Evolutionary conservation across 2,329 filamentous ascomycete species (phyloP).

Genomic region (Thielaviopsis populi): DNA sequence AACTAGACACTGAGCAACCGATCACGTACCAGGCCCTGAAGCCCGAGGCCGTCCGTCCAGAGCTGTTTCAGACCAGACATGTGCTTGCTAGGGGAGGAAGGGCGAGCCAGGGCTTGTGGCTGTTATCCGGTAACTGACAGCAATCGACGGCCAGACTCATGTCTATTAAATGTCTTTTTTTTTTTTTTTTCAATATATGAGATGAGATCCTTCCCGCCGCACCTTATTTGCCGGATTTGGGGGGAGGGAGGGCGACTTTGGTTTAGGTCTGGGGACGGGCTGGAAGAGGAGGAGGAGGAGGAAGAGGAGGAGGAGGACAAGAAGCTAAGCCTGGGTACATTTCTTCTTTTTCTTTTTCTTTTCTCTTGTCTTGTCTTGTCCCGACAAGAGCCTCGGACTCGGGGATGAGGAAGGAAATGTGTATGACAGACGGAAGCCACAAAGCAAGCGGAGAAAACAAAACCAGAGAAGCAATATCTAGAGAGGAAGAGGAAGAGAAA

Average conservation of each 20-base stretch:
- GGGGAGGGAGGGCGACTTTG: background rate
- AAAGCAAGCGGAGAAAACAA: background rate
- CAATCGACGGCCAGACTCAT: background rate
- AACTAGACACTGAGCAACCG: too few relatives aligned
- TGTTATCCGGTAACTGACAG: background rate
- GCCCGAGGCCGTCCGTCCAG: background rate
- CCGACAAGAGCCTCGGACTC: background rate
- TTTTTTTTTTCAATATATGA: background rate
- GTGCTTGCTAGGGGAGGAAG: background rate
- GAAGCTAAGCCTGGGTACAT: background rate
- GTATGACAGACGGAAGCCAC: background rate
- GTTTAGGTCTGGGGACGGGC: background rate
- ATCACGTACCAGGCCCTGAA: background rate
- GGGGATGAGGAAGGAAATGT: background rate
- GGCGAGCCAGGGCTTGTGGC: background rate
- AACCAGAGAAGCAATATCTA: background rate
- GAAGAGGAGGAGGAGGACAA: background rate
- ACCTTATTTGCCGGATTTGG: slow-evolving; percentile 1
- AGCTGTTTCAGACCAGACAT: background rate
- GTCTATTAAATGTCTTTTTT: background rate
- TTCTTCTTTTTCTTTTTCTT: too few relatives aligned
- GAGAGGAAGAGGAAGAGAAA: too few relatives aligned
- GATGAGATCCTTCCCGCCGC: slow-evolving; percentile 6
- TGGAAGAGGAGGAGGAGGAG: too few relatives aligned
- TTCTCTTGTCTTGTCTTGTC: background rate